Conservation (phyloP, 352 stramenopile species). For the Globisporangium nunn region DNA sequence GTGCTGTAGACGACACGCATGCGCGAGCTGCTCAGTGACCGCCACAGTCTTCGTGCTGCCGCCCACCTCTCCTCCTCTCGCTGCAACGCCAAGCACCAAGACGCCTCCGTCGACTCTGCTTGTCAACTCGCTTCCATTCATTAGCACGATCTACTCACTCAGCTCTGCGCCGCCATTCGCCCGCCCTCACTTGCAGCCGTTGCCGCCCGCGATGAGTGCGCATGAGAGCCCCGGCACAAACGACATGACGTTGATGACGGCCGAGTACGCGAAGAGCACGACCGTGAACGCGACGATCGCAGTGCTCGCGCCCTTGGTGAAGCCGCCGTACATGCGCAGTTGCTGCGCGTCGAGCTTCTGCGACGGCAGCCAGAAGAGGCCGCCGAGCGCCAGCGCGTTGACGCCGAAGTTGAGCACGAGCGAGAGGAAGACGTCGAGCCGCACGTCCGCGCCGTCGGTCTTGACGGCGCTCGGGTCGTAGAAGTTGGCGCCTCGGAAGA, state of each 20-base stretch:
- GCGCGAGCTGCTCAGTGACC: no score
- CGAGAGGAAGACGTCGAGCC: slow-evolving; percentile 12
- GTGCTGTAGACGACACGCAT: no score
- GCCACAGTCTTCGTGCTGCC: no score
- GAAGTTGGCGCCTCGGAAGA: slow-evolving; percentile 24
- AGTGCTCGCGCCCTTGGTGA: slow-evolving; percentile 38
- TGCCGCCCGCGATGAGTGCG: slow-evolving; percentile 24
- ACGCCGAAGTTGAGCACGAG: slow-evolving; percentile 11
- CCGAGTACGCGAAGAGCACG: slow-evolving; percentile 42
- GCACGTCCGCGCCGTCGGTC: slow-evolving; percentile 24
- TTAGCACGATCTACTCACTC: no score
- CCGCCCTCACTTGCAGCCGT: slow-evolving; percentile 18
- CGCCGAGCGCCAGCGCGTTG: slow-evolving; percentile 16
- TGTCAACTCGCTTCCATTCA: no score
- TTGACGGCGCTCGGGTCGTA: slow-evolving; percentile 10
- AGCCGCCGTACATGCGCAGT: slow-evolving; percentile 36
- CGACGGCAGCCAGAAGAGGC: slow-evolving; percentile 22
- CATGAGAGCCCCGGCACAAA: slow-evolving; percentile 28
- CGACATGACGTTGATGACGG: slow-evolving; percentile 32
- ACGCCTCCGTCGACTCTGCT: no score
- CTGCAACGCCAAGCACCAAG: no score
- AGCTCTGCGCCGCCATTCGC: no score
- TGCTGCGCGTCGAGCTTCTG: slow-evolving; percentile 45
- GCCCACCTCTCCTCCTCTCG: no score
- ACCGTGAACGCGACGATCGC: slow-evolving; percentile 26